Conservation (phyloP, 176 grass and related monocot genomes). For the Cymbopogon citratus region DNA sequence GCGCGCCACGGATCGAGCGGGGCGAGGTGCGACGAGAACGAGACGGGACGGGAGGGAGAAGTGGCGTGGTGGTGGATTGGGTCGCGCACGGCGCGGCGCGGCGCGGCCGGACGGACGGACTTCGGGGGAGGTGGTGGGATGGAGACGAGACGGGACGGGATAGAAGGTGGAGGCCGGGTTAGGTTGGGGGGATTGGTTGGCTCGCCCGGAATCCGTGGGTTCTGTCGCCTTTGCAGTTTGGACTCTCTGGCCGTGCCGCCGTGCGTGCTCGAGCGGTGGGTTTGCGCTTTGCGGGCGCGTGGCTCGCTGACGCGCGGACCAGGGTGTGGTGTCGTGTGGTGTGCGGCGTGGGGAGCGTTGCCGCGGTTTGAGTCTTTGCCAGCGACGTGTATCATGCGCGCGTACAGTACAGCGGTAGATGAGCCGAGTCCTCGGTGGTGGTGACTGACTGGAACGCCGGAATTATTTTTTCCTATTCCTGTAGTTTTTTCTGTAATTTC, state of each 20-base stretch:
- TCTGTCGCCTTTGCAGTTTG: background rate
- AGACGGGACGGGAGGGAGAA: constrained; percentile 13
- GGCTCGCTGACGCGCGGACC: background rate
- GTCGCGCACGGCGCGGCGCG: constrained; percentile 15
- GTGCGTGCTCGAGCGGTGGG: background rate
- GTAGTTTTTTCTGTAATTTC: too few relatives aligned
- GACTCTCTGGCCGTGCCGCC: background rate
- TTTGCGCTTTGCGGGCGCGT: background rate
- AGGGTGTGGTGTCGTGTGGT: too few relatives aligned
- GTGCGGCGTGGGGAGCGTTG: background rate
- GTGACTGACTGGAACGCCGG: too few relatives aligned
- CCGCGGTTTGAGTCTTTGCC: background rate
- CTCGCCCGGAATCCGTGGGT: constrained; percentile 13
- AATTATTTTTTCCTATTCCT: too few relatives aligned
- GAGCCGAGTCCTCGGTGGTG: too few relatives aligned
- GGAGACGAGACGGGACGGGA: constrained; percentile 10
- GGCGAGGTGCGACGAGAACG: constrained; percentile 16
- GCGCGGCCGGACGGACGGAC: constrained; percentile 23
- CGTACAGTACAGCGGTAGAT: too few relatives aligned
- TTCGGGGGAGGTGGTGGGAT: constrained; percentile 23
- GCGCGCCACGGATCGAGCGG: constrained; percentile 36
- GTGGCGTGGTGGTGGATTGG: constrained; percentile 29
- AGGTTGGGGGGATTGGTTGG: constrained; percentile 16
- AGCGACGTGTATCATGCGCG: background rate
- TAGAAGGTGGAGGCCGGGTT: too few relatives aligned